Percentiles rank a stretch among this genome's conserved stretches.
phyloP scores from a whole-genome alignment of 306 rosid genomes.

The Carpinus fangiana region DNA sequence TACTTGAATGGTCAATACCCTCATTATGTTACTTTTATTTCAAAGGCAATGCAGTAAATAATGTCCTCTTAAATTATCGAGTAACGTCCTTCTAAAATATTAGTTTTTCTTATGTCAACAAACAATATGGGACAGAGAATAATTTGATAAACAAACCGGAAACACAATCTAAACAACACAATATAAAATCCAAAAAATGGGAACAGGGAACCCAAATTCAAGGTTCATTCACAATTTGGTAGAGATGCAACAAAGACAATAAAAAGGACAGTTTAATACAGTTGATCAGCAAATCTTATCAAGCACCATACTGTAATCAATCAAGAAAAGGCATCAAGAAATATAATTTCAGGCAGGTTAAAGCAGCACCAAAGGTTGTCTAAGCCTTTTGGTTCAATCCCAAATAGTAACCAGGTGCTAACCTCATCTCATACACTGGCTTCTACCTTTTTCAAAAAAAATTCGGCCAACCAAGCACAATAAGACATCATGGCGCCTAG shows the following conservation, averaged over 20 bases:
- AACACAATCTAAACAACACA: not conserved
- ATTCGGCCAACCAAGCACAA: not conserved
- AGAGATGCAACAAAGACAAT: not conserved
- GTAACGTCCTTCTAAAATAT: not conserved
- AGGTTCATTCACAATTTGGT: not conserved
- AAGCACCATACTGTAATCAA: not conserved
- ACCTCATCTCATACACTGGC: not conserved
- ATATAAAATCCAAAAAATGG: not conserved
- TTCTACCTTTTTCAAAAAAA: not conserved
- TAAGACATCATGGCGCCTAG: not conserved
- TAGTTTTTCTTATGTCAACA: not conserved
- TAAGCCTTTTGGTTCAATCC: not conserved
- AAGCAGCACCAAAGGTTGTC: not conserved
- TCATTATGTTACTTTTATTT: not conserved
- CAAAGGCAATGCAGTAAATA: not conserved
- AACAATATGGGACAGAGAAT: not conserved
- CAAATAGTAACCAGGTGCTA: constrained; percentile 5
- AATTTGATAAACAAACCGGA: not conserved
- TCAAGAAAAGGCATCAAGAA: not conserved
- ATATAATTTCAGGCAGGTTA: not conserved
- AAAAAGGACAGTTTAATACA: not conserved
- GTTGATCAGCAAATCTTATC: constrained; percentile 3
- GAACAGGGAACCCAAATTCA: not conserved
- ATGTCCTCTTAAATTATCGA: not conserved
- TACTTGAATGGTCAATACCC: not conserved